Evolutionary conservation across 345 rosid genomes (phyloP), one percentile per base, ranked within the genome.

Genomic region (Populus pruinosa): DNA sequence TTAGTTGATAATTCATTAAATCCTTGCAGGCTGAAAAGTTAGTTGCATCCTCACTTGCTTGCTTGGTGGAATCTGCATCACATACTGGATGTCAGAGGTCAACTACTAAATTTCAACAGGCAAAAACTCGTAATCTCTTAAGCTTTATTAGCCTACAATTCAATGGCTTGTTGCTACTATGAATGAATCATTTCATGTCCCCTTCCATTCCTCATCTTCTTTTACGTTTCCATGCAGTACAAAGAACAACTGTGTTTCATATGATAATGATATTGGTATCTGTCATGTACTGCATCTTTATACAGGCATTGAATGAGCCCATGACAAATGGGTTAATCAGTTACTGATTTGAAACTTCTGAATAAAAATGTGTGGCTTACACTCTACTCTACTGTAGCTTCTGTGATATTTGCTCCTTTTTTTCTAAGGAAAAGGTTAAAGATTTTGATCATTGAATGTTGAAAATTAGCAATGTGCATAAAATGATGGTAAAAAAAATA

Each of bases 31-130:
- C 98, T 75, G 99, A 92, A 86, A 85, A 83, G 80, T 82, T 96
- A 70, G 97, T 96, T 83, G 87, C 94, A 50, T 77, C 90, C 78
- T 89, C 98, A 73, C 92, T 96, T 84, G 87, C 91, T 76, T 86
- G 87, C 89, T 83, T 96, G 87, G 83, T 82, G 50, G 89, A 89
- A 81, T 79, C 89, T 50, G 77, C 64, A 62, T 64, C 88, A 55
- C 53, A 68, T 73, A 67, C 33, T 70, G 81, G 85, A 74, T 78
- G 83, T 64, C 79, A 76, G 39, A 70, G 78, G 74, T 80, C 87
- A 76, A 76, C 85, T 56, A 72, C 86, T 29, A 85, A 86, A 75
- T 86, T 95, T 83, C 87, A 89, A 82, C 99, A 96, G 97, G 98
- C 86, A 88, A 85, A 61, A 85, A 29, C 69, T 79, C 71, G 25